Evolutionary conservation across 2,329 filamentous ascomycete species (phyloP).

Genomic region (Podosphaera fusca): DNA sequence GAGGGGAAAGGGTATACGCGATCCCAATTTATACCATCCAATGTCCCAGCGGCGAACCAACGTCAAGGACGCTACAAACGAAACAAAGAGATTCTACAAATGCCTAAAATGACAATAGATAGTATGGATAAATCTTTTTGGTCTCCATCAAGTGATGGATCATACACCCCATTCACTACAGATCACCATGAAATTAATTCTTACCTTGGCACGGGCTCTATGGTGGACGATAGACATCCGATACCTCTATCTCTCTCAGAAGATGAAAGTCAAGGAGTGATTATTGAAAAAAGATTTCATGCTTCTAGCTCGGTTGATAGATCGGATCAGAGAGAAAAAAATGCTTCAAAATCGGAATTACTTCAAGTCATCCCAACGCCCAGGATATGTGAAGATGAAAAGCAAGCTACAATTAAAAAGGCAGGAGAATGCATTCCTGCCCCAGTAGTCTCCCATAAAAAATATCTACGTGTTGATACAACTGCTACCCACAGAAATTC

Average conservation of each 20-base stretch:
- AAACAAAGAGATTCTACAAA: too few relatives aligned
- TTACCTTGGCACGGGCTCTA: slow-evolving; percentile 18
- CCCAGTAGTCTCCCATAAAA: slow-evolving; percentile 5
- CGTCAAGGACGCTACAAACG: too few relatives aligned
- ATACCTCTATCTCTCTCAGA: slow-evolving; percentile 24
- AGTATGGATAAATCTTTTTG: too few relatives aligned
- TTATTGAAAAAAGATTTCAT: slow-evolving; percentile 13
- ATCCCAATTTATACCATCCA: too few relatives aligned
- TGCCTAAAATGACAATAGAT: too few relatives aligned
- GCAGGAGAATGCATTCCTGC: slow-evolving; percentile 19
- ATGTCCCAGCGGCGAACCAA: too few relatives aligned
- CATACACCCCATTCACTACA: background rate
- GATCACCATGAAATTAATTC: slow-evolving; percentile 27
- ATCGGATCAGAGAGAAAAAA: slow-evolving; percentile 11
- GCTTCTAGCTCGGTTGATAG: slow-evolving; percentile 14
- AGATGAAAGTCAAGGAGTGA: slow-evolving; percentile 9
- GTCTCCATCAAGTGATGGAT: too few relatives aligned
- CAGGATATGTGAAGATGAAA: slow-evolving; percentile 51
- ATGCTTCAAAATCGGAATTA: slow-evolving; percentile 2
- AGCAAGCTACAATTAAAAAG: slow-evolving; percentile 20
- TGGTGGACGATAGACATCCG: slow-evolving; percentile 26
- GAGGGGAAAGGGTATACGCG: slow-evolving; percentile 14
- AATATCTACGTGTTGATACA: slow-evolving; percentile 12
- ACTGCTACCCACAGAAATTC: slow-evolving; percentile 25
- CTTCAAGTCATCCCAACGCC: slow-evolving; percentile 21